phyloP scores from a whole-genome alignment of 352 stramenopile genomes.

The Phytophthora cactorum region DNA sequence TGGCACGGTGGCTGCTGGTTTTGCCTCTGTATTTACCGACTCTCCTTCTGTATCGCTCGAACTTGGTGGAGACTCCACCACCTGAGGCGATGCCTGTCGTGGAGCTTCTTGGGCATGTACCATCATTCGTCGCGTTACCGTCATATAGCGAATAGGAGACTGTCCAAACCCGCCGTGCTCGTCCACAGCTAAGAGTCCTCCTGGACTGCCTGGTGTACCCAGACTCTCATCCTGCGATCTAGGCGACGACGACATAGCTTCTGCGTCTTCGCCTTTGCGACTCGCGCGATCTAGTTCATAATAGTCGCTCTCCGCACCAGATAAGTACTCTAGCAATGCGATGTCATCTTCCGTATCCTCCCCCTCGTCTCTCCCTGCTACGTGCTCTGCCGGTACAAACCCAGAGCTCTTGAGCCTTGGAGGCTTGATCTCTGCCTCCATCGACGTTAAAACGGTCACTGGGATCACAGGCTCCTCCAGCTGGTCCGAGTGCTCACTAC shows the following conservation, averaged over 20 bases:
- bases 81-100: conserved; percentile 16
- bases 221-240: conserved; percentile 35
- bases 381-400: conserved; percentile 15
- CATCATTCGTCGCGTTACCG: conserved; percentile 25
- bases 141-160: conserved; percentile 22
- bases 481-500: conserved; percentile 23
- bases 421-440: conserved; percentile 33
- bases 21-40: conserved; percentile 15
- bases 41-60: conserved; percentile 6
- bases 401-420: background rate
- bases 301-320: conserved; percentile 38
- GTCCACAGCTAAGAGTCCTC: conserved; percentile 24
- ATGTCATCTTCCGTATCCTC: conserved; percentile 43
- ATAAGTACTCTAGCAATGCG: conserved; percentile 40
- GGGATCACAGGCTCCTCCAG: conserved; percentile 29
- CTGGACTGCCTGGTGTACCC: conserved; percentile 25
- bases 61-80: conserved; percentile 16
- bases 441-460: conserved; percentile 20
- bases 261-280: conserved; percentile 34
- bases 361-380: conserved; percentile 23
- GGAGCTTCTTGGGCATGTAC: conserved; percentile 33
- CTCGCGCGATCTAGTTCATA: conserved; percentile 35
- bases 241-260: conserved; percentile 32
- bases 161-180: conserved; percentile 22
- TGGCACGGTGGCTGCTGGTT: conserved; percentile 3